A percentile compares a stretch with the other conserved stretches of the same genome.
These are phyloP conservation scores for Dentipellis sp. DNA, from an alignment of 768 basidiomycete genomes.

Conservation along the genomic window DNA sequence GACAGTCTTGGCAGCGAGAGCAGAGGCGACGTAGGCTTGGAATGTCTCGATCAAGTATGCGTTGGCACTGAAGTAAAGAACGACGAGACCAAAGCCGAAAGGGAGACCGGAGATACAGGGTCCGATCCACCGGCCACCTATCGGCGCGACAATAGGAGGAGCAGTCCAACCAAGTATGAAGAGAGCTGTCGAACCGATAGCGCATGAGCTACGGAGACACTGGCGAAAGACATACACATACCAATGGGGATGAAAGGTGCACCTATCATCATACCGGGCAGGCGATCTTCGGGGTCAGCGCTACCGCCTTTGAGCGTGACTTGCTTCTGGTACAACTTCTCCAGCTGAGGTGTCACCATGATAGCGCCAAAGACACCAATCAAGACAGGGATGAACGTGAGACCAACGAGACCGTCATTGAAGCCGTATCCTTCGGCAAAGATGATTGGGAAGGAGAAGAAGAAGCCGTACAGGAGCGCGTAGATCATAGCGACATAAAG, in stretches of 20 bases:
- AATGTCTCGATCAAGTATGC: conserved; percentile 48
- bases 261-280: conserved; percentile 29
- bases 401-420: conserved; percentile 27
- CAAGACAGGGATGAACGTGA: conserved; percentile 31
- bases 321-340: conserved; percentile 24
- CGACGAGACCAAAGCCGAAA: conserved; percentile 30
- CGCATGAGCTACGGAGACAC: neutral
- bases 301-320: conserved; percentile 25
- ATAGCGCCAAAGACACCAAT: conserved; percentile 29
- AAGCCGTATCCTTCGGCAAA: conserved; percentile 28
- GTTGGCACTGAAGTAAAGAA: conserved; percentile 31
- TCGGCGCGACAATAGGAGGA: conserved; percentile 24
- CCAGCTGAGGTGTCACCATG: conserved; percentile 24
- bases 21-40: conserved; percentile 51
- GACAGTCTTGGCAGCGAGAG: conserved; percentile 30
- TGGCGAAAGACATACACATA: neutral
- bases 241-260: conserved; percentile 26
- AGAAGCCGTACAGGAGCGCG: conserved; percentile 30
- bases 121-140: conserved; percentile 29
- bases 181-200: conserved; percentile 22
- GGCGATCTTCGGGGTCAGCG: no score
- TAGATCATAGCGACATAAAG: conserved; percentile 36
- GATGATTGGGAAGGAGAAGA: conserved; percentile 28
- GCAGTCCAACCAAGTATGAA: conserved; percentile 37
- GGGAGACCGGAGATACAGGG: conserved; percentile 27